Conservation (phyloP, 2,329 filamentous ascomycete species). For the Colletotrichum phormii region DNA sequence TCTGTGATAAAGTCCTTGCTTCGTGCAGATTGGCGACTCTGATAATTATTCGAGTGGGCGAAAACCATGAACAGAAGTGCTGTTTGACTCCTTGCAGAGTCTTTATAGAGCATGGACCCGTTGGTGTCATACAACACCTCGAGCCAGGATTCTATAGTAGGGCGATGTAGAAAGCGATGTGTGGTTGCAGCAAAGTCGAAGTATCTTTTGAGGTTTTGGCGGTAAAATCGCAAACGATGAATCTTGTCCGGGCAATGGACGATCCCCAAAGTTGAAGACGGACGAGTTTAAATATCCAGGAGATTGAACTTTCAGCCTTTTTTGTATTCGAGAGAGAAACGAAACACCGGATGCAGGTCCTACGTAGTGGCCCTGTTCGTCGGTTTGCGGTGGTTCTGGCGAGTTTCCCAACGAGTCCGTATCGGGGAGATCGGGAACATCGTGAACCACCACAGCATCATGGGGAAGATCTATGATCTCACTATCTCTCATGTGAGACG, state of each 20-base stretch:
- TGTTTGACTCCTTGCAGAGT: constrained; percentile 44
- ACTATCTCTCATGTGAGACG: no score
- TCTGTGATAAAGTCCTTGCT: background rate
- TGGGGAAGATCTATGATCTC: no score
- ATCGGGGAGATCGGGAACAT: background rate
- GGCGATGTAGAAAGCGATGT: constrained; percentile 65
- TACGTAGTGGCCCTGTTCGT: constrained; percentile 46
- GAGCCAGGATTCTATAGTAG: constrained; percentile 60
- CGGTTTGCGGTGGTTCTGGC: constrained; percentile 44
- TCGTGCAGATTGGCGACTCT: constrained; percentile 33
- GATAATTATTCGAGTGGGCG: constrained; percentile 59
- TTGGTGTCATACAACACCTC: constrained; percentile 52
- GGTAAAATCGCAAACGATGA: constrained; percentile 53
- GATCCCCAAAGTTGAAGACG: constrained; percentile 63
- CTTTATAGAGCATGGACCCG: constrained; percentile 42
- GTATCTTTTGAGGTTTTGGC: constrained; percentile 55
- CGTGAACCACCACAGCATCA: background rate
- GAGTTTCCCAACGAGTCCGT: constrained; percentile 31
- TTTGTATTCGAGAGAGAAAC: constrained; percentile 42
- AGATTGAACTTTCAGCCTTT: constrained; percentile 54
- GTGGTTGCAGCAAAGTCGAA: constrained; percentile 69
- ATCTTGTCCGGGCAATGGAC: constrained; percentile 55
- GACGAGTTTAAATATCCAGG: constrained; percentile 53
- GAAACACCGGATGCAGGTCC: constrained; percentile 46
- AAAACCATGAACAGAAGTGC: constrained; percentile 64